phyloP scores from a whole-genome alignment of 805 yeast genomes.

The Metschnikowia aberdeeniae region DNA sequence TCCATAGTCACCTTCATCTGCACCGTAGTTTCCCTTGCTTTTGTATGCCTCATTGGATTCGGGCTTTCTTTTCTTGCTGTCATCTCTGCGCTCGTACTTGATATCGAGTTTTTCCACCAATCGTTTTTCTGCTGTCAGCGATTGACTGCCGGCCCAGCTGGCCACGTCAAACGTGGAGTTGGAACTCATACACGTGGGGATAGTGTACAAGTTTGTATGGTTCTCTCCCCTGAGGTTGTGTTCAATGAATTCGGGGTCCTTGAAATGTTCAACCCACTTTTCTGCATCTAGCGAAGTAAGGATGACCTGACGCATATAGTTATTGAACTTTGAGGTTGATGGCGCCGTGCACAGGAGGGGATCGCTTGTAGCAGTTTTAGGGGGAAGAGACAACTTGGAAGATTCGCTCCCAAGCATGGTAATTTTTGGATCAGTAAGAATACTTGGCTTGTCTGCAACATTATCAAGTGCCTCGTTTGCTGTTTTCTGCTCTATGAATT shows the following conservation, averaged over 20 bases:
- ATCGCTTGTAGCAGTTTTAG: slow-evolving; percentile 6
- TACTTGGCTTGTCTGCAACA: not conserved
- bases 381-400: slow-evolving; percentile 17
- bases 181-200: slow-evolving; percentile 24
- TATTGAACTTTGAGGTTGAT: slow-evolving; percentile 25
- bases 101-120: slow-evolving; percentile 23
- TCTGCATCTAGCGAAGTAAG: slow-evolving; percentile 9
- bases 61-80: slow-evolving; percentile 15
- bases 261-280: slow-evolving; percentile 8
- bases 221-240: slow-evolving; percentile 18
- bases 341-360: slow-evolving; percentile 30
- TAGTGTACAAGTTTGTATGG: slow-evolving; percentile 30
- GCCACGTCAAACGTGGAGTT: slow-evolving; percentile 12
- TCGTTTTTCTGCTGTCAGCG: slow-evolving; percentile 16
- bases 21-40: slow-evolving; percentile 21
- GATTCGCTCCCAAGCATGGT: slow-evolving; percentile 15
- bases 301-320: slow-evolving; percentile 8
- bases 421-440: slow-evolving; percentile 17
- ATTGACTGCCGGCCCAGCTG: slow-evolving; percentile 17
- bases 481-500: slow-evolving; percentile 25
- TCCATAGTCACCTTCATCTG: slow-evolving; percentile 23
- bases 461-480: slow-evolving; percentile 3
- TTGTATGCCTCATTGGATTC: slow-evolving; percentile 1
- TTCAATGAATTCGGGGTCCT: slow-evolving; percentile 12
- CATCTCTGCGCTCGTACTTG: slow-evolving; percentile 21